Conservation (phyloP, 805 yeast genomes). For the Saturnispora dispora region DNA sequence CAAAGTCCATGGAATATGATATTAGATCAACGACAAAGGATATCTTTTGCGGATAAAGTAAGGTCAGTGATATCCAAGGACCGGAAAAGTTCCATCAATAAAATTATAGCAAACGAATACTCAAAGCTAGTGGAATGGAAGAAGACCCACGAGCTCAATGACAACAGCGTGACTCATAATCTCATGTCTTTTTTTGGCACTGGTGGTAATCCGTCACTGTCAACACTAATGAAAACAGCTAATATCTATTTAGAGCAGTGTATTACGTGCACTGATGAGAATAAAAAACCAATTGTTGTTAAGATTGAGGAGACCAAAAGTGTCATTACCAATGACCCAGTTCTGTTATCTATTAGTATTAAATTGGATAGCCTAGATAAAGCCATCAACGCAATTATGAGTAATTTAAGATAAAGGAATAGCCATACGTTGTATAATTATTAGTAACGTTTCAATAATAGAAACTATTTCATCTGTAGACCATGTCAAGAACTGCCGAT, state of each 20-base stretch:
- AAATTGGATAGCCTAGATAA: conserved; percentile 57
- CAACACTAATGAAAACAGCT: conserved; percentile 30
- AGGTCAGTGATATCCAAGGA: conserved; percentile 45
- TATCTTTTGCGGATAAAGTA: conserved; percentile 48
- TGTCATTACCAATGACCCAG: conserved; percentile 60
- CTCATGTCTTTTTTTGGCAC: conserved; percentile 1
- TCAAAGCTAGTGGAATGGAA: conserved; percentile 26
- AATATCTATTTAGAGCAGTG: conserved; percentile 53
- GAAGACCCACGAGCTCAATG: conserved; percentile 11
- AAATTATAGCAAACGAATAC: conserved; percentile 33
- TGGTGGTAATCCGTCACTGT: conserved; percentile 23
- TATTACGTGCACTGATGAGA: conserved; percentile 43
- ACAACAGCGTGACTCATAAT: not conserved
- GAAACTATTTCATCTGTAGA: not conserved
- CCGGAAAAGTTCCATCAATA: conserved; percentile 30
- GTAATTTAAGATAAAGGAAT: not conserved
- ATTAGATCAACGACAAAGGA: conserved; percentile 33
- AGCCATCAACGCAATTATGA: conserved; percentile 20
- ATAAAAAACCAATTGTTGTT: conserved; percentile 37
- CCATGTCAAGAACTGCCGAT: not conserved
- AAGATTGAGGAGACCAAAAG: conserved; percentile 50
- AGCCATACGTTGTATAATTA: too few relatives aligned
- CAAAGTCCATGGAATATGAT: conserved; percentile 58
- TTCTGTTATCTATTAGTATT: conserved; percentile 49
- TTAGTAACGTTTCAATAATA: not conserved